phyloP scores from a whole-genome alignment of 371 early-diverging fungal genomes.

The Coemansia sp. region DNA sequence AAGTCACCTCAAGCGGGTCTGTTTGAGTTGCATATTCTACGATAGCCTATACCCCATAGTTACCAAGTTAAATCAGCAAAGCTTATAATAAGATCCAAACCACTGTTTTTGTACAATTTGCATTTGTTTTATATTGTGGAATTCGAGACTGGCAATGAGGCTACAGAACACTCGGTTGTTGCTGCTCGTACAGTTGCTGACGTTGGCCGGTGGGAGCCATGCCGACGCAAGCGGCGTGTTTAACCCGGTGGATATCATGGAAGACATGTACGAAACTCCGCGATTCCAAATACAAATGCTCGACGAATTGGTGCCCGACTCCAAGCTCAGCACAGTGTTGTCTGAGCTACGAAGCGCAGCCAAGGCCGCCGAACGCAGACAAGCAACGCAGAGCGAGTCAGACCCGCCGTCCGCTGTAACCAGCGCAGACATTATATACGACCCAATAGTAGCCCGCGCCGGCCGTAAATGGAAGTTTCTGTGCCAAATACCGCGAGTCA shows the following conservation, averaged over 20 bases:
- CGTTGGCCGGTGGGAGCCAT: background rate
- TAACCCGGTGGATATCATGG: constrained; percentile 33
- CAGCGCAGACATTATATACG: constrained; percentile 8
- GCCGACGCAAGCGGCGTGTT: constrained; percentile 10
- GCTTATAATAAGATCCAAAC: too few relatives aligned
- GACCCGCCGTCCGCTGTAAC: background rate
- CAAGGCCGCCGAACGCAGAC: background rate
- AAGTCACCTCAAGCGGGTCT: background rate
- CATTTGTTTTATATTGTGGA: background rate
- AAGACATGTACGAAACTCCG: constrained; percentile 41
- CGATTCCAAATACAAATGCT: constrained; percentile 29
- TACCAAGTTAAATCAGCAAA: too few relatives aligned
- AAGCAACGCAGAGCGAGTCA: background rate
- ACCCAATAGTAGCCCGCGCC: constrained; percentile 25
- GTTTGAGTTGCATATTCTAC: background rate
- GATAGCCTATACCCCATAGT: too few relatives aligned
- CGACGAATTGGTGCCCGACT: constrained; percentile 31
- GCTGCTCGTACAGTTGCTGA: background rate
- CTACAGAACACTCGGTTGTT: background rate
- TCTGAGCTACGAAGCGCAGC: constrained; percentile 1
- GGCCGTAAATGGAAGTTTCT: constrained; percentile 23
- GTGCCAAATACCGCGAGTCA: constrained; percentile 42
- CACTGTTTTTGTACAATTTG: background rate
- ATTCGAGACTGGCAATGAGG: constrained; percentile 2
- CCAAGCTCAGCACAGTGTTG: constrained; percentile 9